Percentiles rank a stretch among this genome's conserved stretches.
These are phyloP conservation scores for Camelina sativa DNA, from an alignment of 345 rosid species.

Conservation along the genomic window DNA sequence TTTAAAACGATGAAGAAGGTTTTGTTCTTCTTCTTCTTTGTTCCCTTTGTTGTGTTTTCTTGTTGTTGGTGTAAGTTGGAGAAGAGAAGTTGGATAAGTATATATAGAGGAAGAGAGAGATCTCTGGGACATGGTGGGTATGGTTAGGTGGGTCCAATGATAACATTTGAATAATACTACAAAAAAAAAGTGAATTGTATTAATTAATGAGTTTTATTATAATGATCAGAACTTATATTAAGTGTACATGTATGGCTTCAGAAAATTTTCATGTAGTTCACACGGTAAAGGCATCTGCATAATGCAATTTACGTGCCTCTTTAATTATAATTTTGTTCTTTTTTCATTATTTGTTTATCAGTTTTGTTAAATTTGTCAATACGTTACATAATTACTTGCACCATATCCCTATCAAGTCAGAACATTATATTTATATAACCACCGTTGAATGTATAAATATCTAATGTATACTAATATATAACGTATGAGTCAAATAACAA, in stretches of 20 bases:
- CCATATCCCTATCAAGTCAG: constrained; percentile 6
- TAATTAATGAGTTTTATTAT: neutral
- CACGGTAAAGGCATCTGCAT: constrained; percentile 29
- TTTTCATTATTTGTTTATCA: neutral
- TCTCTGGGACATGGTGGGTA: constrained; percentile 30
- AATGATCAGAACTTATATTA: neutral
- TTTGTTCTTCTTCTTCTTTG: constrained; percentile 20
- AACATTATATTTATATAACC: constrained; percentile 20
- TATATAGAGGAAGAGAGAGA: constrained; percentile 30
- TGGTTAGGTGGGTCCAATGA: constrained; percentile 6
- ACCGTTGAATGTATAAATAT: neutral
- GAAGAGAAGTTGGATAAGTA: constrained; percentile 2
- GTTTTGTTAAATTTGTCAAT: neutral
- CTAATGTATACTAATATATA: neutral
- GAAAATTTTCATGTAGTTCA: neutral
- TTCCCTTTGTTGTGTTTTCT: constrained; percentile 5
- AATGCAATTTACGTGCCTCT: constrained; percentile 22
- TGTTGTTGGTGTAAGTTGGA: constrained; percentile 34
- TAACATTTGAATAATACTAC: constrained; percentile 3
- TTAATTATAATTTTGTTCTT: neutral
- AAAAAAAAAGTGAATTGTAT: no score
- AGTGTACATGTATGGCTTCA: neutral
- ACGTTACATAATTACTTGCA: constrained; percentile 20
- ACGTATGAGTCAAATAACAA: constrained; percentile 20
- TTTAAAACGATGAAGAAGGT: neutral